phyloP scores from a whole-genome alignment of 768 basidiomycete species.

The Leccinum subtestaceum region DNA sequence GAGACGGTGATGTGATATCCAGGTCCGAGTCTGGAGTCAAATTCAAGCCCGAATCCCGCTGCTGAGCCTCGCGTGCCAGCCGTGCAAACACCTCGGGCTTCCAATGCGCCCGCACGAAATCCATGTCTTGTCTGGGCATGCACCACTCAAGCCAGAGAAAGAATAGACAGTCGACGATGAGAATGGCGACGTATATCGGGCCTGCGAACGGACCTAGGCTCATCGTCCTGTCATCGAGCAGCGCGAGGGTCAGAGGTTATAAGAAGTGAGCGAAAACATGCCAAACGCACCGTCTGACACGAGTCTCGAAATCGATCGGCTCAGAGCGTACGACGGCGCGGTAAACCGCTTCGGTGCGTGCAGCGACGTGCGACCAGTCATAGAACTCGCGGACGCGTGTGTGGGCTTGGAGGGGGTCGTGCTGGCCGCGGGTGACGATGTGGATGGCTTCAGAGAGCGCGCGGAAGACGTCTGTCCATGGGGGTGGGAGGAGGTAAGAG shows the following conservation, averaged over 20 bases:
- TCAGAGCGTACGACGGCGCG: slow-evolving; percentile 56
- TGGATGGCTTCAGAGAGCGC: slow-evolving; percentile 79
- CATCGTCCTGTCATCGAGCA: slow-evolving; percentile 54
- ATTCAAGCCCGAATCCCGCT: neutral
- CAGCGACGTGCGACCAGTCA: slow-evolving; percentile 77
- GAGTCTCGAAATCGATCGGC: slow-evolving; percentile 70
- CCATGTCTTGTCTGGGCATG: slow-evolving; percentile 73
- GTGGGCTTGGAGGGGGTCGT: slow-evolving; percentile 77
- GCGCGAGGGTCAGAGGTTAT: neutral
- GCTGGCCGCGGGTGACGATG: slow-evolving; percentile 61
- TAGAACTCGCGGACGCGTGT: slow-evolving; percentile 80
- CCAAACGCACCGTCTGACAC: slow-evolving; percentile 64
- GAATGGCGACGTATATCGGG: slow-evolving; percentile 82
- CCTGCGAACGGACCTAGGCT: slow-evolving; percentile 78
- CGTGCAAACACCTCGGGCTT: slow-evolving; percentile 32
- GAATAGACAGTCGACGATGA: slow-evolving; percentile 88
- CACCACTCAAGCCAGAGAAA: slow-evolving; percentile 83
- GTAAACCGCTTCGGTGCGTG: slow-evolving; percentile 84
- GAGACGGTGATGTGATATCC: neutral
- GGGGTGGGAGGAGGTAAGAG: neutral
- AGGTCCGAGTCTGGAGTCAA: neutral
- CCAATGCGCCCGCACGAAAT: slow-evolving; percentile 72
- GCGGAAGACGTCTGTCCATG: slow-evolving; percentile 67
- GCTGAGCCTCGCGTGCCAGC: slow-evolving; percentile 9
- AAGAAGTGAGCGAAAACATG: neutral